These are phyloP conservation scores for Margaritispora aquatica DNA, from an alignment of 495 filamentous ascomycete species.

Conservation along the genomic window DNA sequence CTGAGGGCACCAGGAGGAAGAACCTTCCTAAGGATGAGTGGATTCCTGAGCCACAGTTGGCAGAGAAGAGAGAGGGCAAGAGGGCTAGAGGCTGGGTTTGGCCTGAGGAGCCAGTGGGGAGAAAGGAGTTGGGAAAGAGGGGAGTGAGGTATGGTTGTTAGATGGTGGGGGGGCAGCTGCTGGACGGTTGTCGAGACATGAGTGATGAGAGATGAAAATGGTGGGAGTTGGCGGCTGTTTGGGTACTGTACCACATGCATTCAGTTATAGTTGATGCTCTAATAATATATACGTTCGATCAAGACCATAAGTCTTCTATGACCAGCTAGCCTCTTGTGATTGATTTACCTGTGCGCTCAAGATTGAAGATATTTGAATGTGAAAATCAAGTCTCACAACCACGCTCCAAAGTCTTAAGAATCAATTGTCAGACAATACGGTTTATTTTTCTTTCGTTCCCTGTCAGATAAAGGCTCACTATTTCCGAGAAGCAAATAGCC, in stretches of 20 bases:
- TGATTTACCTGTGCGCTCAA: too few species aligned
- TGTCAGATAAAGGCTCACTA: too few species aligned
- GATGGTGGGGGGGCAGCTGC: constrained; percentile 6
- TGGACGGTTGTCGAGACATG: constrained; percentile 10
- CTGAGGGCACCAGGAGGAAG: constrained; percentile 67
- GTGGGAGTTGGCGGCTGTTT: not conserved
- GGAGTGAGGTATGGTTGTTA: constrained; percentile 41
- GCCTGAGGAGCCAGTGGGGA: constrained; percentile 59
- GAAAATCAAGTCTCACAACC: too few species aligned
- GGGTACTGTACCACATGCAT: not conserved
- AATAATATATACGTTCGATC: not conserved
- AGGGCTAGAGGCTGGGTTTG: constrained; percentile 75
- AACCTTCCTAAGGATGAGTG: constrained; percentile 67
- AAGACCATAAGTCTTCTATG: not conserved
- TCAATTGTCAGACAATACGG: too few species aligned
- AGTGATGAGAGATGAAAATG: not conserved
- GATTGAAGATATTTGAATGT: not conserved
- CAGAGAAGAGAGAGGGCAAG: constrained; percentile 81
- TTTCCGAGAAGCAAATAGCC: too few species aligned
- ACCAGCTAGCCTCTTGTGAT: not conserved
- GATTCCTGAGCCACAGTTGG: constrained; percentile 79
- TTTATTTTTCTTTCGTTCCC: too few species aligned
- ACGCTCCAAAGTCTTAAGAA: too few species aligned
- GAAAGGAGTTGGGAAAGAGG: constrained; percentile 52
- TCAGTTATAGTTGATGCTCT: not conserved